Conservation (phyloP, 345 rosid genomes). For the Atalantia buxifolia region DNA sequence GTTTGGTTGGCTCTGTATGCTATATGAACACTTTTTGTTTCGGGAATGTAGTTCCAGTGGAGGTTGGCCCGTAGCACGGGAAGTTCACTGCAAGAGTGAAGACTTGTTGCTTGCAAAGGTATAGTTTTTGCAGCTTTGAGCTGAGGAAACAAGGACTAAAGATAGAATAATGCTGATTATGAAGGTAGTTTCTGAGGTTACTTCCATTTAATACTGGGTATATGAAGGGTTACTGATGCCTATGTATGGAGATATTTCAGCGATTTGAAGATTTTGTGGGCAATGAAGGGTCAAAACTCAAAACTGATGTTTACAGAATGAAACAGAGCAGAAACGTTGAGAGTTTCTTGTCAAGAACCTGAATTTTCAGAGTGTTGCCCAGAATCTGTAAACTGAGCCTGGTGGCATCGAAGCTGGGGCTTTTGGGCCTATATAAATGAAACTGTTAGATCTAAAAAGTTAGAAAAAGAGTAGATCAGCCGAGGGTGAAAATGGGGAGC, state of each 20-base stretch:
- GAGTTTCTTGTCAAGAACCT: neutral
- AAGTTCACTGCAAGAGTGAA: conserved; percentile 31
- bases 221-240: neutral
- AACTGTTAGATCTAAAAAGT: neutral
- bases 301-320: neutral
- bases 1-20: conserved; percentile 39
- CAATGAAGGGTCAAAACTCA: neutral
- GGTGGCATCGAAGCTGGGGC: neutral
- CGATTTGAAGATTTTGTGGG: neutral
- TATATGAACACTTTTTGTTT: conserved; percentile 25
- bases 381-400: neutral
- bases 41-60: conserved; percentile 38
- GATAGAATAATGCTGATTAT: conserved; percentile 7
- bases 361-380: neutral
- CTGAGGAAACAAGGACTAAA: conserved; percentile 15
- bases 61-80: conserved; percentile 32
- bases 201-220: conserved; percentile 5
- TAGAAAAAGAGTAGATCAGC: neutral
- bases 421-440: neutral
- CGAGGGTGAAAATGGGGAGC: neutral
- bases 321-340: neutral
- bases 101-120: conserved; percentile 19
- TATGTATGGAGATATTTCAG: neutral
- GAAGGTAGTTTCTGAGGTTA: neutral
- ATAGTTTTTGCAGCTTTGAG: conserved; percentile 30